Percentiles rank a stretch among this genome's conserved stretches.
Conservation (phyloP, 2,329 filamentous ascomycete genomes). For the Penicillium nordicum region DNA sequence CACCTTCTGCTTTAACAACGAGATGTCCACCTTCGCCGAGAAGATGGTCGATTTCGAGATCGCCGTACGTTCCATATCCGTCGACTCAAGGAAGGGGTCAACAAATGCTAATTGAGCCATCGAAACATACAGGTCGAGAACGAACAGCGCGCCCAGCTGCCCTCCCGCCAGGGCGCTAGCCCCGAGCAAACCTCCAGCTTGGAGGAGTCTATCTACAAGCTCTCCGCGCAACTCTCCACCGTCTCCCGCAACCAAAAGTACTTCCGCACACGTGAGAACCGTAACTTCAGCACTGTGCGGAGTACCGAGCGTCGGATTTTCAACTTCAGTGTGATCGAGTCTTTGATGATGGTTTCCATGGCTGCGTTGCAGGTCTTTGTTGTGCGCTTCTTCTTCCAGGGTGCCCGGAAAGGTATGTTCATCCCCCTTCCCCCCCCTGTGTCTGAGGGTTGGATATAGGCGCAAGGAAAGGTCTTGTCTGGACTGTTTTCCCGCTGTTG, state of each 20-base stretch:
- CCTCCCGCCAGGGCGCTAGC: slow-evolving; percentile 80
- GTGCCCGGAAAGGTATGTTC: slow-evolving; percentile 60
- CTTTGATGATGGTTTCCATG: slow-evolving; percentile 88
- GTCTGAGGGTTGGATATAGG: neutral
- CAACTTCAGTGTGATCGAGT: slow-evolving; percentile 95
- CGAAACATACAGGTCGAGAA: slow-evolving; percentile 70
- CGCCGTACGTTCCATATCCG: slow-evolving; percentile 58
- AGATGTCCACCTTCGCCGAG: slow-evolving; percentile 96
- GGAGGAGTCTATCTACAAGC: slow-evolving; percentile 92
- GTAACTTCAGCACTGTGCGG: slow-evolving; percentile 96
- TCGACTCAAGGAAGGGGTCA: neutral
- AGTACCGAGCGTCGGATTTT: slow-evolving; percentile 95
- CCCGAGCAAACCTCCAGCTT: slow-evolving; percentile 85
- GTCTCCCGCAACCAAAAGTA: slow-evolving; percentile 98
- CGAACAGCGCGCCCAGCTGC: slow-evolving; percentile 75
- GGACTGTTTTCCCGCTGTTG: neutral
- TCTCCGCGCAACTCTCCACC: slow-evolving; percentile 87
- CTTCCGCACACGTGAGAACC: slow-evolving; percentile 97
- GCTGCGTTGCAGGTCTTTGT: slow-evolving; percentile 94
- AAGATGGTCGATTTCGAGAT: slow-evolving; percentile 99
- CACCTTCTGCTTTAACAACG: slow-evolving; percentile 96
- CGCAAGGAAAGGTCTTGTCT: neutral
- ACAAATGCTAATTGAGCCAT: neutral
- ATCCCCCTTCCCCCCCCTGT: neutral
- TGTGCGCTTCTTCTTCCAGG: slow-evolving; percentile 98